Evolutionary conservation across 352 stramenopile genomes (phyloP).

Genomic region (Paralagenidium karlingii): DNA sequence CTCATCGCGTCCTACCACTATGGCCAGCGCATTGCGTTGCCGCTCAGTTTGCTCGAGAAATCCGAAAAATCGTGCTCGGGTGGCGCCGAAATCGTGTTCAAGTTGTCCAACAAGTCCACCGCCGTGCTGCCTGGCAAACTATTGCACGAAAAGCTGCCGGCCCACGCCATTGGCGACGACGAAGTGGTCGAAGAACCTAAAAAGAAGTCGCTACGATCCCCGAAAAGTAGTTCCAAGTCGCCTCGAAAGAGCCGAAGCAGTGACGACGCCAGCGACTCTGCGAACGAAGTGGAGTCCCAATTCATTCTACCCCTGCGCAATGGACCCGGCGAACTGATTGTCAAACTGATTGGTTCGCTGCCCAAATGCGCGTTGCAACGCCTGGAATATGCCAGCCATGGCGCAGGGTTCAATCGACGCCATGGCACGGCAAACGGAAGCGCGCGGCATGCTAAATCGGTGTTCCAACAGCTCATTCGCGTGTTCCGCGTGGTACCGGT

Average conservation of each 20-base stretch:
- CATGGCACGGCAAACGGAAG: too few relatives aligned
- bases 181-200: too few relatives aligned
- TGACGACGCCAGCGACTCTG: too few relatives aligned
- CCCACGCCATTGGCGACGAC: constrained; percentile 20
- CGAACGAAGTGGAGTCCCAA: constrained; percentile 28
- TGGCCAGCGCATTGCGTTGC: constrained; percentile 72
- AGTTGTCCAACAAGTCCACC: constrained; percentile 38
- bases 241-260: too few relatives aligned
- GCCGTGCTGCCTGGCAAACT: constrained; percentile 28
- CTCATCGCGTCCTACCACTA: constrained; percentile 76
- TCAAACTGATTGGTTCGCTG: constrained; percentile 41
- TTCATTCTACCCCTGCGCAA: constrained; percentile 49
- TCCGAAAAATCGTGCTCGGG: constrained; percentile 11
- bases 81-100: constrained; percentile 50
- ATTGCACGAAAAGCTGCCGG: constrained; percentile 43
- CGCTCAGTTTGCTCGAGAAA: constrained; percentile 43
- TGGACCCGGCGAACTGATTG: constrained; percentile 37
- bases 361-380: constrained; percentile 23
- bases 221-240: too few relatives aligned
- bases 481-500: constrained; percentile 34
- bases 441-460: constrained; percentile 1
- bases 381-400: too few relatives aligned
- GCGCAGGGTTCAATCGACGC: too few relatives aligned
- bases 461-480: constrained; percentile 25
- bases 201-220: too few relatives aligned